Evolutionary conservation across 1,284 basidiomycete genomes (phyloP).

Genomic region (Porodaedalea pini): DNA sequence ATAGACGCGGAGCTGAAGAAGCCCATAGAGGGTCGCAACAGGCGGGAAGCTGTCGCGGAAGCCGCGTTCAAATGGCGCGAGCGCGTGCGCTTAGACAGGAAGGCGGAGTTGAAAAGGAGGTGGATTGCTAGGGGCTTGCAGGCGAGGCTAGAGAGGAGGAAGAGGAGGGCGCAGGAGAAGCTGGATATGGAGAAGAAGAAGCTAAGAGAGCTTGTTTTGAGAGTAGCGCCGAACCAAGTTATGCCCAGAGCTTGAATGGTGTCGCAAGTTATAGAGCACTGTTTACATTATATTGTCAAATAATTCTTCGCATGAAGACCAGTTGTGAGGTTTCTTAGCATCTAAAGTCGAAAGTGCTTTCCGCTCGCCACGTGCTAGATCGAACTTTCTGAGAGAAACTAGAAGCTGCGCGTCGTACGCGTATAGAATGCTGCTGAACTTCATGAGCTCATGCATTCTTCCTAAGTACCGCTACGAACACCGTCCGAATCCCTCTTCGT

Average conservation of each 20-base stretch:
- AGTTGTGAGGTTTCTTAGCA: background rate
- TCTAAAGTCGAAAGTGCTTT: no score
- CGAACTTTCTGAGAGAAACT: no score
- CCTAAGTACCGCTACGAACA: background rate
- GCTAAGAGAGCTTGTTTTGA: constrained; percentile 58
- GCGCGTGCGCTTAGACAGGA: constrained; percentile 52
- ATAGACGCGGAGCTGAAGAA: constrained; percentile 51
- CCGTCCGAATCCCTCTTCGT: background rate
- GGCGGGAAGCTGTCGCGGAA: constrained; percentile 60
- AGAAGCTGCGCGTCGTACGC: no score
- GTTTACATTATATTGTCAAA: no score
- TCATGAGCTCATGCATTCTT: background rate
- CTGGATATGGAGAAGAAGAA: constrained; percentile 51
- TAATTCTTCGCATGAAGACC: no score
- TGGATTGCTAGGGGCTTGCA: constrained; percentile 42
- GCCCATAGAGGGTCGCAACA: constrained; percentile 49
- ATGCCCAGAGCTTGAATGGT: constrained; percentile 39
- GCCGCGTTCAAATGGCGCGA: constrained; percentile 70
- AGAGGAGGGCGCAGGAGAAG: constrained; percentile 59
- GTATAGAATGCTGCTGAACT: background rate
- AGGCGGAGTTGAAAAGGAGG: constrained; percentile 51
- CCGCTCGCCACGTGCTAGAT: no score
- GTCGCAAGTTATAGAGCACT: background rate
- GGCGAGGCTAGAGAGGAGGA: constrained; percentile 46
- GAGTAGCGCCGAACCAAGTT: constrained; percentile 62